phyloP scores from a whole-genome alignment of 768 basidiomycete species.

The Lentinus tigrinus region DNA sequence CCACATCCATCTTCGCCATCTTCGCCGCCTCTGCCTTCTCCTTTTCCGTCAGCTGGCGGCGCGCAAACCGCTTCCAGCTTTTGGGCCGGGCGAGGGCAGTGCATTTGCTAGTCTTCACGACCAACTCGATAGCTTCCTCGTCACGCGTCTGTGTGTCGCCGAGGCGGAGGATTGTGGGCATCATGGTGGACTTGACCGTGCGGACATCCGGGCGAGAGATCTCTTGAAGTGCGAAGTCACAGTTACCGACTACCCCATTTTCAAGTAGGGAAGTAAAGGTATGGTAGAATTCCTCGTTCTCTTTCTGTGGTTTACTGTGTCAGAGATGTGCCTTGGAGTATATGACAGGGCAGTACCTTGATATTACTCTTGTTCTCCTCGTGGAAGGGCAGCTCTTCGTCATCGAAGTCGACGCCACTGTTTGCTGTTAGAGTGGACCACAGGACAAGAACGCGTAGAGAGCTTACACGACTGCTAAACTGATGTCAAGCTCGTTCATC shows the following conservation, averaged over 20 bases:
- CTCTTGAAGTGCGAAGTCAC: conserved; percentile 63
- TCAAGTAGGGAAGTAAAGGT: conserved; percentile 41
- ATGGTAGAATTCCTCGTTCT: conserved; percentile 75
- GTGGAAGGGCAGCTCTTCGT: conserved; percentile 58
- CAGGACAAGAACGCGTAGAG: background rate
- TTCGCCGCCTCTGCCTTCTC: conserved; percentile 28
- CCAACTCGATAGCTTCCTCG: conserved; percentile 74
- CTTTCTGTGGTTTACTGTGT: conserved; percentile 41
- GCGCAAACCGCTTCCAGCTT: conserved; percentile 74
- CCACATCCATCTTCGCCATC: conserved; percentile 25
- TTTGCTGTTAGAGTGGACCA: background rate
- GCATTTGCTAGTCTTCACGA: conserved; percentile 76
- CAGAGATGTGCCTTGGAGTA: background rate
- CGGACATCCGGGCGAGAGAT: conserved; percentile 63
- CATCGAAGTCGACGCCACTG: conserved; percentile 90
- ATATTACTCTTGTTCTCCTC: conserved; percentile 68
- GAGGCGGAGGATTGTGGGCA: conserved; percentile 67
- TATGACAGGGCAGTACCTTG: conserved; percentile 52
- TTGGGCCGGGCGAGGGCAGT: conserved; percentile 70
- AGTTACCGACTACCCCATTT: conserved; percentile 59
- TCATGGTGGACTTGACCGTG: conserved; percentile 62
- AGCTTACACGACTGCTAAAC: conserved; percentile 71
- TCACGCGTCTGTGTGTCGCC: conserved; percentile 68
- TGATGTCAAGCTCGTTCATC: conserved; percentile 58
- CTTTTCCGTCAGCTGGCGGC: conserved; percentile 34